phyloP scores from a whole-genome alignment of 2,329 filamentous ascomycete genomes.

The Cladosporium colombiae region DNA sequence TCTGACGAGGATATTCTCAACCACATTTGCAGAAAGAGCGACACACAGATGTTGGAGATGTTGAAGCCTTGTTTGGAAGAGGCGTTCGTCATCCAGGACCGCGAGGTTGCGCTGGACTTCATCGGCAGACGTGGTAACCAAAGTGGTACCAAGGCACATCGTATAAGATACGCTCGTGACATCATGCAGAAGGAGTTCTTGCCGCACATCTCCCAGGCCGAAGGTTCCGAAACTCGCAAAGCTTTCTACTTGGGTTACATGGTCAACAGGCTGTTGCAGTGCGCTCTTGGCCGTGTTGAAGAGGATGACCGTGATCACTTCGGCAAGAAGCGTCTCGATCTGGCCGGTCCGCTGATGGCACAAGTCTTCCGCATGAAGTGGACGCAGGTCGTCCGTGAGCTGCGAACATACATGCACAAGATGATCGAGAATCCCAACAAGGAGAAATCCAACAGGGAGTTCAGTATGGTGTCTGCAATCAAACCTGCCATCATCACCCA shows the following conservation, averaged over 20 bases:
- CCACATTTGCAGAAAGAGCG: slow-evolving; percentile 92
- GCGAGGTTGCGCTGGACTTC: slow-evolving; percentile 89
- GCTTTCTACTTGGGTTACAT: slow-evolving; percentile 99
- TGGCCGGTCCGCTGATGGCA: slow-evolving; percentile 91
- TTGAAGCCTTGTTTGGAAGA: slow-evolving; percentile 96
- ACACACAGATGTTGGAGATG: slow-evolving; percentile 97
- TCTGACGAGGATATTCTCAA: slow-evolving; percentile 98
- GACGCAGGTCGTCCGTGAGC: slow-evolving; percentile 84
- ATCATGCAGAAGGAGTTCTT: slow-evolving; percentile 96
- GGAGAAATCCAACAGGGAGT: slow-evolving; percentile 67
- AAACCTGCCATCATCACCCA: slow-evolving; percentile 90
- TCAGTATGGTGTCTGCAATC: slow-evolving; percentile 86
- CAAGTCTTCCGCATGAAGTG: slow-evolving; percentile 93
- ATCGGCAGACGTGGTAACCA: slow-evolving; percentile 90
- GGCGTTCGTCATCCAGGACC: slow-evolving; percentile 92
- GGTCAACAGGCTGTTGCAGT: slow-evolving; percentile 94
- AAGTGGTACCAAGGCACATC: slow-evolving; percentile 75
- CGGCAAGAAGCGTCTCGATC: slow-evolving; percentile 95
- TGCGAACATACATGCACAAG: slow-evolving; percentile 86
- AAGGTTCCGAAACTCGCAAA: slow-evolving; percentile 93
- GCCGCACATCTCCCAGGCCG: slow-evolving; percentile 92
- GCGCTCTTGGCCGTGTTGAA: slow-evolving; percentile 86
- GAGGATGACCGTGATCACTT: slow-evolving; percentile 98
- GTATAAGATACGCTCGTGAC: slow-evolving; percentile 87
- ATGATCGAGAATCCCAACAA: slow-evolving; percentile 66